Evolutionary conservation across 176 grass and related monocot genomes (phyloP), one percentile per base, ranked within the genome.

Genomic region (Guadua angustifolia): DNA sequence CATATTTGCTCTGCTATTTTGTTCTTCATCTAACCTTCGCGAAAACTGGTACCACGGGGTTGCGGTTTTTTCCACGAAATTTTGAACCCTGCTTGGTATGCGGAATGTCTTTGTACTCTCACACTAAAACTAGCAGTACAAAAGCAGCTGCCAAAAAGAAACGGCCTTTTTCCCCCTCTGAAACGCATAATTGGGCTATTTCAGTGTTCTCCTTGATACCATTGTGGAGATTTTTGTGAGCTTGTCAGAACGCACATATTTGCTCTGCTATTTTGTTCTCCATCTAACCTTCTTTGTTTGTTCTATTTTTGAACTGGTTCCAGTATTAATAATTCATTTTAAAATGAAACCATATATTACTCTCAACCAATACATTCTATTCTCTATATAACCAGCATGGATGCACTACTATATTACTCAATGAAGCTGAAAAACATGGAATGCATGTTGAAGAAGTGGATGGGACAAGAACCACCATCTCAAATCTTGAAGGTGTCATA

Each of bases 401-500:
- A 99, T 49, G 42, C 49, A 9, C 71, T 99, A 59, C 70, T 94
- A 39, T 99, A 59, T 65, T 94, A 39, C 19, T 91, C 40, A 85
- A 84, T 71, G 91, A 99, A 86, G 93, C 96, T 49, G 79, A 81
- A 71, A 89, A 67, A 24, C 89, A 51, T 50, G 89, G 93, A 84
- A 86, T 99, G 96, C 74, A 47, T 26, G 82, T 94, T 39, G 33
- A 88, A 6, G 91, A 95, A 86, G 89, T 99, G 47, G 71, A 83
- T 60, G 96, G 89, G 79, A 95, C 93, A 46, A 92, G 89, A 85
- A 89, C 74, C 8, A 73, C 40, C 58, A 77, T 99, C 53, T 79
- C 89, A 15, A 92, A 92, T 77, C 88, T 95, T 59, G 88, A 91
- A 90, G 96, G 96, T 36, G 91, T 98, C 58, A 95, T 98, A 78